phyloP scores from a whole-genome alignment of 2,329 filamentous ascomycete species.

The Stagonosporopsis rhizophila region DNA sequence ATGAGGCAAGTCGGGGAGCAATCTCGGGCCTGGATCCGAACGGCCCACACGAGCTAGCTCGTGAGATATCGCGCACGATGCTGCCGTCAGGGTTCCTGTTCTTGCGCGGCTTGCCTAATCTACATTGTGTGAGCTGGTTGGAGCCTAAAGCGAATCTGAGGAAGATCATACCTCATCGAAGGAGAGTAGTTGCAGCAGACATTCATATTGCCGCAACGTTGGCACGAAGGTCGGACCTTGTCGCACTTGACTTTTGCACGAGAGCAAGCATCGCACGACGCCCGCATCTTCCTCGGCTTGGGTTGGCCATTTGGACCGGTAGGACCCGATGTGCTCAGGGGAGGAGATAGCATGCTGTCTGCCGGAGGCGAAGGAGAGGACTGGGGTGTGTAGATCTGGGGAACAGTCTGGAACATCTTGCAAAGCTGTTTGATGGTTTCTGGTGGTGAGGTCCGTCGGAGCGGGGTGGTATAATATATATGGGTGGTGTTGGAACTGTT shows the following conservation, averaged over 20 bases:
- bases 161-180: slow-evolving; percentile 45
- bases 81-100: slow-evolving; percentile 47
- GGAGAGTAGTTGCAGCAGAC: slow-evolving; percentile 51
- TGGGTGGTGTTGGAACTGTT: slow-evolving; percentile 25
- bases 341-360: slow-evolving; percentile 32
- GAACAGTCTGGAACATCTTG: slow-evolving; percentile 42
- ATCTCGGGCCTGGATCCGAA: slow-evolving; percentile 41
- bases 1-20: slow-evolving; percentile 40
- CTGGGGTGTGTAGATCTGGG: slow-evolving; percentile 34
- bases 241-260: slow-evolving; percentile 50
- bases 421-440: slow-evolving; percentile 20
- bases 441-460: slow-evolving; percentile 23
- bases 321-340: slow-evolving; percentile 29
- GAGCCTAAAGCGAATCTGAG: not conserved
- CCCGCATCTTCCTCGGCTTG: slow-evolving; percentile 48
- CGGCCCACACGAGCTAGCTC: slow-evolving; percentile 40
- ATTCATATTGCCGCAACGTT: slow-evolving; percentile 47
- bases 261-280: slow-evolving; percentile 49
- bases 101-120: slow-evolving; percentile 48
- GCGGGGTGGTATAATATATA: slow-evolving; percentile 43
- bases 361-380: slow-evolving; percentile 34
- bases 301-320: slow-evolving; percentile 31
- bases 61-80: slow-evolving; percentile 45
- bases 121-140: slow-evolving; percentile 28
- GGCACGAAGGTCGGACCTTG: slow-evolving; percentile 47